Evolutionary conservation across 2,329 filamentous ascomycete species (phyloP).

Genomic region (Ophiostoma piceae): DNA sequence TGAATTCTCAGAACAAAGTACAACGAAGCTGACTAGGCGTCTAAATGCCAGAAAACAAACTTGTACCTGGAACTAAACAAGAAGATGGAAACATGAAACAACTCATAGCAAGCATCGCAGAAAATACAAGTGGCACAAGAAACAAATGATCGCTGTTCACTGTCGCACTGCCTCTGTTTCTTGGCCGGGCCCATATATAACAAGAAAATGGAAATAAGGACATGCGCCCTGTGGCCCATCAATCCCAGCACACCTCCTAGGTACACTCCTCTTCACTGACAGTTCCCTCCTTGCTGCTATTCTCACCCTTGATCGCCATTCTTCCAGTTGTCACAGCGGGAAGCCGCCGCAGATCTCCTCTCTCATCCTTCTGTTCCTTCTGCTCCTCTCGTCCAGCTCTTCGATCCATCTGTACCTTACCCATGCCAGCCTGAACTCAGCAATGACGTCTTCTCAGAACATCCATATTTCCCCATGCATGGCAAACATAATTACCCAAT

Average conservation of each 20-base stretch:
- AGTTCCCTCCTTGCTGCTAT: not conserved
- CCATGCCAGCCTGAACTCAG: not conserved
- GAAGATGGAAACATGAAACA: no score
- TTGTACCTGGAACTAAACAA: no score
- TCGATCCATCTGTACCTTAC: not conserved
- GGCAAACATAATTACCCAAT: not conserved
- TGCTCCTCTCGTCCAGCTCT: not conserved
- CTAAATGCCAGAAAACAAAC: no score
- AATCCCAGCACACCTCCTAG: not conserved
- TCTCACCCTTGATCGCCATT: not conserved
- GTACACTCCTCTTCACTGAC: not conserved
- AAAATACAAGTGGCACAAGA: not conserved
- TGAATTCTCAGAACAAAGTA: no score
- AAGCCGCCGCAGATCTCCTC: conserved; percentile 4
- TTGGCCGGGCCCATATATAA: conserved; percentile 4
- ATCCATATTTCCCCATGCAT: not conserved
- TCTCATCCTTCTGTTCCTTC: not conserved
- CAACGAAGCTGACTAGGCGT: not conserved
- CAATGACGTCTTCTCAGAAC: not conserved
- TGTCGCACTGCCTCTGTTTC: not conserved
- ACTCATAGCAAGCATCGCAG: no score
- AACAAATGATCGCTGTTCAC: not conserved
- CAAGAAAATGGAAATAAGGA: conserved; percentile 14
- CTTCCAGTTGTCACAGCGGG: not conserved
- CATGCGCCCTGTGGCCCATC: not conserved